These are phyloP conservation scores for Dentipellis fragilis DNA, from an alignment of 768 basidiomycete species.

Conservation along the genomic window DNA sequence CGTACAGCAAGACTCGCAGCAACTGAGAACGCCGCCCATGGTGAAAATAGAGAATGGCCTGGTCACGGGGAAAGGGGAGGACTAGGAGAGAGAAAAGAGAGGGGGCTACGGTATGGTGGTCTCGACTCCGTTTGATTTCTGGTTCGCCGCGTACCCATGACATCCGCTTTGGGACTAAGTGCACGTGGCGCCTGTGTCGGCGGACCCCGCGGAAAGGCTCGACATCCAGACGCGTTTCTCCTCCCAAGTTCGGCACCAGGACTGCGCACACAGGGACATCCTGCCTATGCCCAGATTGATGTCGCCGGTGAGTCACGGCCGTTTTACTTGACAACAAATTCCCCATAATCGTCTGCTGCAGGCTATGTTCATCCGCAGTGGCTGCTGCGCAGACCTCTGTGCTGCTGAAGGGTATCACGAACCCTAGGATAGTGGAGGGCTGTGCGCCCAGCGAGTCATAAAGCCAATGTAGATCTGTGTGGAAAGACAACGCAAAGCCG, in stretches of 20 bases:
- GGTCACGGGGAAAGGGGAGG: conserved; percentile 3
- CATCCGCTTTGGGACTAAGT: not conserved
- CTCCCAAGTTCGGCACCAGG: not conserved
- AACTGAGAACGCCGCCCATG: conserved; percentile 74
- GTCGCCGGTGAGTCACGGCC: too few relatives aligned
- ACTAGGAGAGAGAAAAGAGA: conserved; percentile 5
- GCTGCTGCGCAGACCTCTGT: not conserved
- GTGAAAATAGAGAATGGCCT: not conserved
- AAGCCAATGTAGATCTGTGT: conserved; percentile 4
- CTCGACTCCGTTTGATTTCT: not conserved
- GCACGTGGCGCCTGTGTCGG: too few relatives aligned
- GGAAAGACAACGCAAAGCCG: not conserved
- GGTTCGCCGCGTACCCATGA: not conserved
- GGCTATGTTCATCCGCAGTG: not conserved
- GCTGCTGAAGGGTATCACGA: not conserved
- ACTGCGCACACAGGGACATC: not conserved
- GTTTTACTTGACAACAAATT: too few relatives aligned
- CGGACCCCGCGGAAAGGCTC: too few relatives aligned
- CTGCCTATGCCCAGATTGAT: not conserved
- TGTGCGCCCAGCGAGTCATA: not conserved
- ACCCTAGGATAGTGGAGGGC: not conserved
- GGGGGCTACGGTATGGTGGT: not conserved
- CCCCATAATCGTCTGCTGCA: not conserved
- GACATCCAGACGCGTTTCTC: not conserved
- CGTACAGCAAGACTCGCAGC: conserved; percentile 79